These are phyloP conservation scores for Leptodermis oblonga DNA, from an alignment of 257 asterid species.

Conservation along the genomic window DNA sequence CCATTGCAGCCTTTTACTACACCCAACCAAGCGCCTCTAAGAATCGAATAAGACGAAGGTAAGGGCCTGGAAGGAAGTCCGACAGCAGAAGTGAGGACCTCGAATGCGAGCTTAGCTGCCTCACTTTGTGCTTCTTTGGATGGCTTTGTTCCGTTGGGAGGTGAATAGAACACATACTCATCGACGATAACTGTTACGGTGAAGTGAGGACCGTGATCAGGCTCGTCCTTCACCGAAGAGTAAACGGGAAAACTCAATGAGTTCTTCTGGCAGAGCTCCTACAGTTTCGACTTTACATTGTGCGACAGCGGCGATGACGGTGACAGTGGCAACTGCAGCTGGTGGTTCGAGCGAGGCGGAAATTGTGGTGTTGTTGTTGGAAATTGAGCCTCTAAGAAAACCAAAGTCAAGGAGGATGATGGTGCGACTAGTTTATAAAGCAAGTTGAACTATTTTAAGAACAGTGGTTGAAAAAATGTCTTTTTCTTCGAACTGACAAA, in stretches of 20 bases:
- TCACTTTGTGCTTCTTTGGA: conserved; percentile 59
- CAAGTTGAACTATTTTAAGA: too few species aligned
- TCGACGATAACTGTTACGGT: conserved; percentile 36
- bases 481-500: too few species aligned
- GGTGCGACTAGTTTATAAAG: too few species aligned
- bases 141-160: conserved; percentile 26
- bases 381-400: too few species aligned
- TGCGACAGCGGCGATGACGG: background rate
- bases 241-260: conserved; percentile 59
- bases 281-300: conserved; percentile 59
- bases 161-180: conserved; percentile 15
- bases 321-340: too few species aligned
- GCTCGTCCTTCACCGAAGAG: conserved; percentile 39
- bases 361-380: too few species aligned
- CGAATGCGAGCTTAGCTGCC: conserved; percentile 48
- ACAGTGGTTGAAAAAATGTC: too few species aligned
- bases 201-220: conserved; percentile 60
- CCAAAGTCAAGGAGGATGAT: too few species aligned
- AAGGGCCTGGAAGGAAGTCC: background rate
- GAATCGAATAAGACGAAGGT: background rate
- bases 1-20: too few species aligned
- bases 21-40: too few species aligned
- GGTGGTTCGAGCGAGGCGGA: background rate
- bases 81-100: conserved; percentile 22
- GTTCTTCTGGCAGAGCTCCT: conserved; percentile 55